Base-by-base conservation (phyloP, 108 stramenopile species). In the Stephanodiscus minutulus region DNA sequence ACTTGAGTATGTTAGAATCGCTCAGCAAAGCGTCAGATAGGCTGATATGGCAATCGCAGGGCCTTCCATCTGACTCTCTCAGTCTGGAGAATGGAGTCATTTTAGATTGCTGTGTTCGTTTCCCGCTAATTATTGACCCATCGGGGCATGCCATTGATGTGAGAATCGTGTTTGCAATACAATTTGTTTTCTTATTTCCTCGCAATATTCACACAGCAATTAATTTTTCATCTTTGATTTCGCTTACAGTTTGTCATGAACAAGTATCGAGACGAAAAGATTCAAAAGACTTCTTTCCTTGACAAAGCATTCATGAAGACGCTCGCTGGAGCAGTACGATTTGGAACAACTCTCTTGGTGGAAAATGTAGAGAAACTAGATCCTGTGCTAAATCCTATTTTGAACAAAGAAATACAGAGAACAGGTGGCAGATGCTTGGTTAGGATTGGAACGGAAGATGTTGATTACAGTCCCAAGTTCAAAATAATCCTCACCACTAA, bases 41-140 rank as follows among this genome's bases (percentile, higher is more conserved):
- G 15, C 72, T 98, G 0, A 69, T 79, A 39, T 99, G 98, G 98
- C 85, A 93, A 66, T 83, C 90, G 0, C 79, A 88, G 29, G 97
- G 97, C 15, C 88, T 99, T 54, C 98, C 97, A 17, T 74, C 81
- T 29, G 99, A 99, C 68, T 83, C 84, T 25, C 74, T 98, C 11
- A 96, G 93, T 76, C 79, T 96, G 25, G 97, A 98, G 76, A 99
- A 99, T 65, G 98, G 96, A 12, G 92, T 97, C 17, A 95, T 99
- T 60, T 72, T 99, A 17, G 93, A 96, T 57, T 79, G 92, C 37
- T 93, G 84, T 46, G 83, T 85, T 33, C 88, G 98, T 10, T 98
- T 96, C 71, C 97, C 98, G 8, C 88, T 98, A n/a, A 85, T 99
- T 39, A 92, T 99, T 50, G 99, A 99, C 72, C 99, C 99, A n/a